phyloP scores from a whole-genome alignment of 2,329 filamentous ascomycete species.

The Colletotrichum horii region DNA sequence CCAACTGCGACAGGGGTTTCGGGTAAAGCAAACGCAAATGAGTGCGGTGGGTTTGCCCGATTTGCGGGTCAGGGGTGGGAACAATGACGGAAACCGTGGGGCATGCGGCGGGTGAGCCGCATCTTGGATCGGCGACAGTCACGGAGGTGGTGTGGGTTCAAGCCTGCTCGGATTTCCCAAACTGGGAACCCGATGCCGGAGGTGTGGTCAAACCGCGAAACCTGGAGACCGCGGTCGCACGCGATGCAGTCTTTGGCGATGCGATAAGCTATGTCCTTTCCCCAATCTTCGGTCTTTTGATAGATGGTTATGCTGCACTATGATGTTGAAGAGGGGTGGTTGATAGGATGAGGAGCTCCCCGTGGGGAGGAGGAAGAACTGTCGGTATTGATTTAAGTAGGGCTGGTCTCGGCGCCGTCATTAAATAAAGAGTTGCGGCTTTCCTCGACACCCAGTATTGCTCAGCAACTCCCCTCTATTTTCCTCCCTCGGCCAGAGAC shows the following conservation, averaged over 20 bases:
- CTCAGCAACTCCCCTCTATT: not conserved
- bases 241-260: not conserved
- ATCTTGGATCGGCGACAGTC: not conserved
- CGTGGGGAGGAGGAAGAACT: not conserved
- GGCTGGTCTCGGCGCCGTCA: not conserved
- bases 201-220: not conserved
- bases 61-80: constrained; percentile 11
- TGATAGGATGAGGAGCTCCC: not conserved
- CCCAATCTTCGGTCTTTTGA: not conserved
- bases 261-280: not conserved
- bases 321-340: not conserved
- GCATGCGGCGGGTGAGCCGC: not conserved
- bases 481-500: not conserved
- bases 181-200: not conserved
- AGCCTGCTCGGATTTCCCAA: not conserved
- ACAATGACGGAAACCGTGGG: constrained; percentile 19
- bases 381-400: not conserved
- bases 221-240: not conserved
- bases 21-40: too few relatives aligned
- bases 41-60: not conserved
- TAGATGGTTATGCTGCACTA: not conserved
- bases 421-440: not conserved
- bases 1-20: too few relatives aligned
- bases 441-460: not conserved
- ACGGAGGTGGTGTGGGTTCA: not conserved